Evolutionary conservation across 2,329 filamentous ascomycete species (phyloP), one percentile per base, ranked within the genome.

Genomic region (Apiospora hydei): DNA sequence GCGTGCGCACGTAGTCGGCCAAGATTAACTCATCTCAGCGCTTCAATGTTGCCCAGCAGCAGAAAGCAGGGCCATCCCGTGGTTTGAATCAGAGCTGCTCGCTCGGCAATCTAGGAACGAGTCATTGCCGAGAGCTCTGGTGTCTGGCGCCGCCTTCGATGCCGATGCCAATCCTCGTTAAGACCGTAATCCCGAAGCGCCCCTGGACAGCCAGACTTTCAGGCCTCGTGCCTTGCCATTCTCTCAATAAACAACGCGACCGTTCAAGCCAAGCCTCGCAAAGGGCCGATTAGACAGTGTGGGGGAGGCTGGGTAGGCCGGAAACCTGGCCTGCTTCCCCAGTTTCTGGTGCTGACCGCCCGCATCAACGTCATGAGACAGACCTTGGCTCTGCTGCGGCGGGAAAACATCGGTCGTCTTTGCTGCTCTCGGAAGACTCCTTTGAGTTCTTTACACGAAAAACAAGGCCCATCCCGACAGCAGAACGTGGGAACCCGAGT

Each of bases 241-340:
- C 21, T 21, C 30, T 38, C 26, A 61, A 38, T 21, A 61, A 61
- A 21, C 16, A 61, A 61, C 30, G 53, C 30, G 26, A 61, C 26
- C 30, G 53, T 21, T 38, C 53, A 14, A 24, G 57, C 57, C 57
- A 64, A 64, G 57, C 11, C 1, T 18, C 10, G 24, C 30, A 64
- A 64, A 64, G 57, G 57, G 57, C 57, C 57, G 57, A 64, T 64
- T 64, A 64, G 57, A 64, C 57, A 61, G 7, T 64, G 57, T 41
- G 57, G 57, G 57, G 57, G 34, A 64, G 57, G 57, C 34, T 64
- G 57, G 57, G 34, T 38, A 38, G 34, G 34, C 34, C 34, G 34
- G 57, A 41, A 64, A 64, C 57, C 34, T 41, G 57, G 57, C n/a
- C 57, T n/a, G 21, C 34, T 64, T 64, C 57, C 57, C 57, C 57